Base-by-base conservation (phyloP, 2,329 filamentous ascomycete species). In the Neopestalotiopsis sp. region DNA sequence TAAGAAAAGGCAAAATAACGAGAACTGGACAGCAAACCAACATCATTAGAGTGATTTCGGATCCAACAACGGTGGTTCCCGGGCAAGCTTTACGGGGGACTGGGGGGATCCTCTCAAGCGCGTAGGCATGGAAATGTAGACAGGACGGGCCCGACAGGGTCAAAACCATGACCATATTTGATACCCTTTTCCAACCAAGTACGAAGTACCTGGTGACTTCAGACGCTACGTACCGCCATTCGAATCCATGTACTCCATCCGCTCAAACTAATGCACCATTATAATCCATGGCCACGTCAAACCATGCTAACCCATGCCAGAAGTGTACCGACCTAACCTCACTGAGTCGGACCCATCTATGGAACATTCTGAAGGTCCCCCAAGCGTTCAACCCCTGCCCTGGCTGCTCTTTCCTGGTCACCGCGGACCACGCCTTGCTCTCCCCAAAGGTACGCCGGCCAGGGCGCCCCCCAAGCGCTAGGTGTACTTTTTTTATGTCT, bases 401-500 rank as follows among this genome's bases (percentile, higher is more conserved):
- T 53, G 45, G 9, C 17, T 53, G 10, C n/a, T 20, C 20, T 53
- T 28, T 30, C 32, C 32, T 42, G 20, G 40, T 13, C 17, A 24
- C 13, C 38, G 12, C 61, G 20, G 61, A 20, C 34, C 34, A 34
- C 61, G 61, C 61, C 61, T 64, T 13, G 61, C 6, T 64, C 61
- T 38, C 59, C 53, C 45, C 61, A 30, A 63, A 57, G 56, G 30
- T 42, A 59, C 65, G 65, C 53, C 61, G 24, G 32, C 17, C 32
- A 38, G 53, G 65, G 24, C 24, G 24, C 24, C 24, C 24, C n/a
- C 65, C 64, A 10, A 10, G 32, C 30, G 59, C 59, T 62, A 62
- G 66, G 66, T 68, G 17, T 59, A 67, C 42, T 40, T 69, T 40
- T 38, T 30, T 32, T 49, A 9, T 49, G 24, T 66, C n/a, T 58